A percentile compares a stretch with the other conserved stretches of the same genome.
These are phyloP conservation scores for Carpinus fangiana DNA, from an alignment of 306 rosid genomes.

Conservation along the genomic window DNA sequence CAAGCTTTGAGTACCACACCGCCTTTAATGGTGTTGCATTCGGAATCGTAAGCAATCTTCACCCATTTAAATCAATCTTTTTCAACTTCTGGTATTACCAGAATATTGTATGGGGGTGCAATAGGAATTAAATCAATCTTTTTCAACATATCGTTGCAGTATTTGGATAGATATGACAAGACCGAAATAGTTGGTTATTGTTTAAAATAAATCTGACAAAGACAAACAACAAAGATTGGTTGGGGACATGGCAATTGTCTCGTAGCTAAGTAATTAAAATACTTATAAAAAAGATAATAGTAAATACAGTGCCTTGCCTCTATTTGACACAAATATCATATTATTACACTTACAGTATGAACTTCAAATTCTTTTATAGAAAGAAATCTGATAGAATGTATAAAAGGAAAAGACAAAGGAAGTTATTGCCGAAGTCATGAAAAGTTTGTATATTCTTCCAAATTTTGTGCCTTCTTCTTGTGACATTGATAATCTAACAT, in stretches of 20 bases:
- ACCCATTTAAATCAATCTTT: no score
- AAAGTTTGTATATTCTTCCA: neutral
- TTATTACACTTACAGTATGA: neutral
- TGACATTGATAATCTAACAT: neutral
- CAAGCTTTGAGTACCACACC: constrained; percentile 93
- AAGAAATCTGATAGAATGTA: neutral
- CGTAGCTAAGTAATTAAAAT: neutral
- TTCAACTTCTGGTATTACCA: constrained; percentile 19
- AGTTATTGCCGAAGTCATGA: neutral
- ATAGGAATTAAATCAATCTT: neutral
- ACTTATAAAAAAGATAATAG: neutral
- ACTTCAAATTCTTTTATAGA: neutral
- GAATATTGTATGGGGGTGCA: neutral
- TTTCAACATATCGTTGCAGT: neutral
- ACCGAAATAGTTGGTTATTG: neutral
- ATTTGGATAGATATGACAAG: neutral
- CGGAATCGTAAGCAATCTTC: constrained; percentile 80
- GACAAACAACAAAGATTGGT: neutral
- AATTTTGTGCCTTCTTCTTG: neutral
- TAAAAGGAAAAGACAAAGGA: neutral
- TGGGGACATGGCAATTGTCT: neutral
- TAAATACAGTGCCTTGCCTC: neutral
- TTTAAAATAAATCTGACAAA: neutral
- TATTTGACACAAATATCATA: neutral
- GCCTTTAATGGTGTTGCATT: constrained; percentile 91